These are phyloP conservation scores for Penicillium cinerascens DNA, from an alignment of 495 filamentous ascomycete genomes.

Conservation along the genomic window DNA sequence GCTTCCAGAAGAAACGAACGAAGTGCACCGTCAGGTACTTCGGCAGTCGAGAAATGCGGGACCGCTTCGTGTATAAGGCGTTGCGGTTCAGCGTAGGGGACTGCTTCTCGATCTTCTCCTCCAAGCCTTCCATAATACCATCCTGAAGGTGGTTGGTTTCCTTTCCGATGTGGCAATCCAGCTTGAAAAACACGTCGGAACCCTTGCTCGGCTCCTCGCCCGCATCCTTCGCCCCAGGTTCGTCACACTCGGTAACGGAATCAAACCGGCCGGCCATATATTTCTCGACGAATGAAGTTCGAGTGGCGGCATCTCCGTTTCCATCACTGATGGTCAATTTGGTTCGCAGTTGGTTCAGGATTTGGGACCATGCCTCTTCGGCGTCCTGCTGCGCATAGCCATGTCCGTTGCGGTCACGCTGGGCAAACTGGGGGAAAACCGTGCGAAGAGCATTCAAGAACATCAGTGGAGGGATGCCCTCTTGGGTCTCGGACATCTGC, in stretches of 20 bases:
- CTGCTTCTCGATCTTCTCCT: slow-evolving; percentile 86
- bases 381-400: slow-evolving; percentile 96
- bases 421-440: slow-evolving; percentile 90
- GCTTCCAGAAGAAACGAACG: slow-evolving; percentile 97
- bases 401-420: slow-evolving; percentile 72
- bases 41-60: slow-evolving; percentile 80
- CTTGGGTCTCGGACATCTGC: slow-evolving; percentile 88
- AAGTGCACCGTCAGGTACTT: slow-evolving; percentile 97
- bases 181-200: slow-evolving; percentile 81
- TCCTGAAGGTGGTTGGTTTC: slow-evolving; percentile 87
- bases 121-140: slow-evolving; percentile 74
- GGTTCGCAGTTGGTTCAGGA: slow-evolving; percentile 77
- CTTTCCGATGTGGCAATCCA: slow-evolving; percentile 87
- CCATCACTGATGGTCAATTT: slow-evolving; percentile 68
- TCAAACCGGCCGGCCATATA: slow-evolving; percentile 82
- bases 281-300: slow-evolving; percentile 79
- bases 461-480: slow-evolving; percentile 77
- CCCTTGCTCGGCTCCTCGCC: slow-evolving; percentile 65
- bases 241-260: slow-evolving; percentile 76
- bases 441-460: slow-evolving; percentile 81
- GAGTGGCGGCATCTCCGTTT: slow-evolving; percentile 38
- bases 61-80: slow-evolving; percentile 82
- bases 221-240: slow-evolving; percentile 67
- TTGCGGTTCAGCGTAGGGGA: slow-evolving; percentile 75
- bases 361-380: slow-evolving; percentile 97